Evolutionary conservation across 2,329 filamentous ascomycete genomes (phyloP), one percentile per base, ranked within the genome.

Genomic region (Aspergillus tubingensis): DNA sequence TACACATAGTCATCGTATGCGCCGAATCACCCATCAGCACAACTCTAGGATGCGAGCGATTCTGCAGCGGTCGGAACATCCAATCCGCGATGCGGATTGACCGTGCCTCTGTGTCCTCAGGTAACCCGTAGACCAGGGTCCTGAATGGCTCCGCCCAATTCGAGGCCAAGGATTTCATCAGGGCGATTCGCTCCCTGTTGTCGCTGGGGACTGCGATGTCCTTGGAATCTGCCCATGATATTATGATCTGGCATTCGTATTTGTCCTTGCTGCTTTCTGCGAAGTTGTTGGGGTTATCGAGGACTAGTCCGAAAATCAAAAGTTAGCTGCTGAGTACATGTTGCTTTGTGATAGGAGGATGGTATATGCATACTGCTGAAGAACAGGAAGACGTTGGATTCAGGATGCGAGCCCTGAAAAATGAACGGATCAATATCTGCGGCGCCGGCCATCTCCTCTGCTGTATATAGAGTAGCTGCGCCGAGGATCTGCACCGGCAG

Each of bases 1-100:
- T 78, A 86, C 83, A 86, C 84, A 86, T 86, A 0, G 82, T 81
- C 84, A 86, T 86, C 0, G 82, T 78, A 68, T 87, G 84, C 3
- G 85, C 76, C 0, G 84, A 80, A 68, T 87, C 85, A 0, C 85
- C 84, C 59, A 84, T 76, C 1, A 86, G 64, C 0, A 82, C 77
- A 0, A 78, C 79, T 2, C 76, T 74, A 0, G 80, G 81, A 6
- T 70, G 67, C 11, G 65, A 68, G 51, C 69, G 72, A 3, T 64
- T 67, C 1, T 75, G 72, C n/a, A 62, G 66, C 1, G 80, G 81
- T 1, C 13, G 23, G 39, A 70, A 70, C 36, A 78, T 70, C 73
- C 81, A 83, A 67, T 86, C 83, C 30, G 81, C 77, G 4, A 84
- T 69, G 8, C 77, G 75, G 4, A 86, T 76, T 2, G 72, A 72